Percentiles rank a stretch among this genome's conserved stretches.
phyloP scores from a whole-genome alignment of 805 yeast species.

The Metschnikowia sp. region DNA sequence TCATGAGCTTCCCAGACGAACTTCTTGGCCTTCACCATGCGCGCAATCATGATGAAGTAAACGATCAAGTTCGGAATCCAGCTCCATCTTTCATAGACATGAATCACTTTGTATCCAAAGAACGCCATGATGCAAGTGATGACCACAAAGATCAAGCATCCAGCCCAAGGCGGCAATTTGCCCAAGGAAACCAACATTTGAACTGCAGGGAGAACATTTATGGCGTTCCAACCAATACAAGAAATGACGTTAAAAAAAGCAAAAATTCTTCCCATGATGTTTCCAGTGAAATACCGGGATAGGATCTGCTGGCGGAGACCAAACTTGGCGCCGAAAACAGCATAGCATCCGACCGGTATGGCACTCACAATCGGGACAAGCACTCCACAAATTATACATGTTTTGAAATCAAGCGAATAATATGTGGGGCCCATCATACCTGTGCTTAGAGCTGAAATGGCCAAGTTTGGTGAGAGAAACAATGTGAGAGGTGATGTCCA shows the following conservation, averaged over 20 bases:
- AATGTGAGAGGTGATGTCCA: constrained; percentile 23
- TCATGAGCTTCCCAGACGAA: constrained; percentile 20
- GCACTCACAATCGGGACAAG: constrained; percentile 14
- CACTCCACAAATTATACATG: constrained; percentile 12
- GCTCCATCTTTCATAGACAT: constrained; percentile 29
- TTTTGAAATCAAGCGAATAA: constrained; percentile 15
- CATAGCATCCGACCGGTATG: constrained; percentile 16
- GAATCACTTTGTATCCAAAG: constrained; percentile 32
- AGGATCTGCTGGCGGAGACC: constrained; percentile 27
- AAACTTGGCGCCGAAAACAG: constrained; percentile 16
- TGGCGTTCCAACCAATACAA: constrained; percentile 36
- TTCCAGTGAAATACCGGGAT: constrained; percentile 31
- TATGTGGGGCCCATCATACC: constrained; percentile 18
- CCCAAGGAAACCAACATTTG: constrained; percentile 28
- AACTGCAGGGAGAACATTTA: constrained; percentile 29
- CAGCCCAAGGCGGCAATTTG: constrained; percentile 33
- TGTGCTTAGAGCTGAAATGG: constrained; percentile 16
- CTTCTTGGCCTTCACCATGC: constrained; percentile 23
- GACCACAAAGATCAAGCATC: constrained; percentile 32
- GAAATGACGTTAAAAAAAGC: constrained; percentile 26
- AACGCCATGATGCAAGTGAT: constrained; percentile 27
- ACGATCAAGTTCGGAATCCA: constrained; percentile 32
- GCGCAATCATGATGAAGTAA: constrained; percentile 28
- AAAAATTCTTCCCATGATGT: constrained; percentile 28
- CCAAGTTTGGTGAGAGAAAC: constrained; percentile 30